These are phyloP conservation scores for Helotiales sp. DNA, from an alignment of 2,329 filamentous ascomycete species.

Conservation along the genomic window DNA sequence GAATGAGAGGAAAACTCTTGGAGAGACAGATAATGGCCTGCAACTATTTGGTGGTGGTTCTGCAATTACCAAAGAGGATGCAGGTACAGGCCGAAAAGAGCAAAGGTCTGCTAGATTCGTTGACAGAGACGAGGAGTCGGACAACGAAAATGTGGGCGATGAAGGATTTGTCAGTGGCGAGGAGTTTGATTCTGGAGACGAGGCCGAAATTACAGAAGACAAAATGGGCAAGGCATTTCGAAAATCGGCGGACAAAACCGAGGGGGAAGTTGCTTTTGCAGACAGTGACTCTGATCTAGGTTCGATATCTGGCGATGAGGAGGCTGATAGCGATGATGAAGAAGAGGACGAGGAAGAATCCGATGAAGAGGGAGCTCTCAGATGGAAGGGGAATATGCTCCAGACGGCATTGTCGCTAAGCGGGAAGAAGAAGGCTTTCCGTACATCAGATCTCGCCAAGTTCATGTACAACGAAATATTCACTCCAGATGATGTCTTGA, in stretches of 20 bases:
- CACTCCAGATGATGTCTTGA: slow-evolving; percentile 74
- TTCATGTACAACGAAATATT: slow-evolving; percentile 88
- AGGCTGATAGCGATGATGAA: slow-evolving; percentile 53
- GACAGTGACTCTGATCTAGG: slow-evolving; percentile 97
- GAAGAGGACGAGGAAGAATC: slow-evolving; percentile 53
- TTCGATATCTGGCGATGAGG: slow-evolving; percentile 70
- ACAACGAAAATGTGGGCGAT: slow-evolving; percentile 61
- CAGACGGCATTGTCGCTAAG: slow-evolving; percentile 76
- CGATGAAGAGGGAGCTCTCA: slow-evolving; percentile 72
- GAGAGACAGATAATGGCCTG: slow-evolving; percentile 80
- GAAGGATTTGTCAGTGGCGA: slow-evolving; percentile 45
- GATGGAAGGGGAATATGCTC: slow-evolving; percentile 89
- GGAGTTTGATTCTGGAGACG: slow-evolving; percentile 53
- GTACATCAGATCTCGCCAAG: slow-evolving; percentile 80
- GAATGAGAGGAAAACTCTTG: slow-evolving; percentile 78
- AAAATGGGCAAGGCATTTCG: slow-evolving; percentile 67
- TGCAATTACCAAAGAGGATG: slow-evolving; percentile 64
- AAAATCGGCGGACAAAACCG: slow-evolving; percentile 57
- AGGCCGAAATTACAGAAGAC: slow-evolving; percentile 62
- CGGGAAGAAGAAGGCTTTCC: slow-evolving; percentile 71
- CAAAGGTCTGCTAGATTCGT: slow-evolving; percentile 62
- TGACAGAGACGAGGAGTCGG: slow-evolving; percentile 62
- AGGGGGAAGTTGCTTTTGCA: slow-evolving; percentile 84
- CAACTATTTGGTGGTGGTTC: slow-evolving; percentile 83
- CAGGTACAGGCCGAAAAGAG: slow-evolving; percentile 66